phyloP scores from a whole-genome alignment of 495 filamentous ascomycete species.

The Daldinia vernicosa region DNA sequence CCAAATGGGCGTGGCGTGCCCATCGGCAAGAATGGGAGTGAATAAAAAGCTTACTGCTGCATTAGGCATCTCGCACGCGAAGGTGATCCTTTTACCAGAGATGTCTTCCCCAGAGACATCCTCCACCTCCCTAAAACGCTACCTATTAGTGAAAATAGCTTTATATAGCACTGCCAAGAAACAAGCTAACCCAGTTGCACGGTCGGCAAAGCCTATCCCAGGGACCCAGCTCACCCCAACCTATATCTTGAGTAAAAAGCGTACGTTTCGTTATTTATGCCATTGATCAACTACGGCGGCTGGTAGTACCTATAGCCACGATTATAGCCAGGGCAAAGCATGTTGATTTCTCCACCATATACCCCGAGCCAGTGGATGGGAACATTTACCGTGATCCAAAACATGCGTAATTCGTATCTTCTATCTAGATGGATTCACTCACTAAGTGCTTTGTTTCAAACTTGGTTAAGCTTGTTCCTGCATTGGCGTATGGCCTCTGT shows the following conservation, averaged over 20 bases:
- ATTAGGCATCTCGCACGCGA: constrained; percentile 19
- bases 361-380: constrained; percentile 18
- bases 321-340: neutral
- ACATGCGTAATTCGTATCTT: constrained; percentile 15
- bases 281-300: constrained; percentile 27
- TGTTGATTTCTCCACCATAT: constrained; percentile 13
- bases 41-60: constrained; percentile 37
- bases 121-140: constrained; percentile 20
- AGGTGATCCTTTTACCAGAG: constrained; percentile 28
- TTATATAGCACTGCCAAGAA: constrained; percentile 13
- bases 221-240: constrained; percentile 5
- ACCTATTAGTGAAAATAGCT: constrained; percentile 2
- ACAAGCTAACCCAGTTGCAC: constrained; percentile 5
- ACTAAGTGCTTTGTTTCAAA: constrained; percentile 38
- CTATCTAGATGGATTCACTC: constrained; percentile 29
- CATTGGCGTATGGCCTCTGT: constrained; percentile 18
- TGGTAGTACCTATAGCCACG: constrained; percentile 3
- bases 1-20: constrained; percentile 24
- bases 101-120: constrained; percentile 21
- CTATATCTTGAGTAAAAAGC: neutral
- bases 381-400: constrained; percentile 20
- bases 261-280: constrained; percentile 2
- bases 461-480: constrained; percentile 34
- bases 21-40: constrained; percentile 23
- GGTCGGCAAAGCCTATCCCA: constrained; percentile 10